phyloP scores from a whole-genome alignment of 2,329 filamentous ascomycete species.

The Ilyonectria mors-panacis region DNA sequence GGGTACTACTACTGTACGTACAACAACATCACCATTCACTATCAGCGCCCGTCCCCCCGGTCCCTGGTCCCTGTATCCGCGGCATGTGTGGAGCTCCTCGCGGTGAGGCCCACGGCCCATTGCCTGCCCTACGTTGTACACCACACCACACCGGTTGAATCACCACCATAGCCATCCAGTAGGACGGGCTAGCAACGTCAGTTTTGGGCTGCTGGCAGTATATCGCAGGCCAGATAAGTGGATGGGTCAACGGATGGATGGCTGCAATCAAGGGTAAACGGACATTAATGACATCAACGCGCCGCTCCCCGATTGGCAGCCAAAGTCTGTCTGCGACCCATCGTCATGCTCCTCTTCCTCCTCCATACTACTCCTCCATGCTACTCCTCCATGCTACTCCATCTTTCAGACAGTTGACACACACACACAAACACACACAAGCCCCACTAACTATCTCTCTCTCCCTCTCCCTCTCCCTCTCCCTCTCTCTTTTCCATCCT shows the following conservation, averaged over 20 bases:
- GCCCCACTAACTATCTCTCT: background rate
- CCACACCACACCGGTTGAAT: background rate
- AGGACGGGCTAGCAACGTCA: background rate
- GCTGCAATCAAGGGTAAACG: background rate
- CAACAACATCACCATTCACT: background rate
- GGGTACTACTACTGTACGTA: too few species aligned
- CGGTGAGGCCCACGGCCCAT: background rate
- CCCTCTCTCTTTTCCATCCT: background rate
- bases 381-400: background rate
- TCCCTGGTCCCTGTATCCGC: background rate
- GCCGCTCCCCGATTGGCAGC: constrained; percentile 16
- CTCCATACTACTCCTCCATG: background rate
- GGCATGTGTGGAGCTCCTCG: background rate
- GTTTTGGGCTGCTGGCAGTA: background rate
- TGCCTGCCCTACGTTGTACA: background rate
- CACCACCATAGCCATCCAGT: background rate
- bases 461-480: background rate
- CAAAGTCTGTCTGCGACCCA: background rate
- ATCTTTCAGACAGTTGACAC: background rate
- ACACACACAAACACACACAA: background rate
- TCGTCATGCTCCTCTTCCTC: background rate
- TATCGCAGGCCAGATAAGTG: too few species aligned
- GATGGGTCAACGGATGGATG: background rate
- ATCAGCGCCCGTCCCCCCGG: too few species aligned
- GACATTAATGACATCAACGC: constrained; percentile 26